Base-by-base conservation (phyloP, 164 flowering plant genomes). In the Vitis rupestris region DNA sequence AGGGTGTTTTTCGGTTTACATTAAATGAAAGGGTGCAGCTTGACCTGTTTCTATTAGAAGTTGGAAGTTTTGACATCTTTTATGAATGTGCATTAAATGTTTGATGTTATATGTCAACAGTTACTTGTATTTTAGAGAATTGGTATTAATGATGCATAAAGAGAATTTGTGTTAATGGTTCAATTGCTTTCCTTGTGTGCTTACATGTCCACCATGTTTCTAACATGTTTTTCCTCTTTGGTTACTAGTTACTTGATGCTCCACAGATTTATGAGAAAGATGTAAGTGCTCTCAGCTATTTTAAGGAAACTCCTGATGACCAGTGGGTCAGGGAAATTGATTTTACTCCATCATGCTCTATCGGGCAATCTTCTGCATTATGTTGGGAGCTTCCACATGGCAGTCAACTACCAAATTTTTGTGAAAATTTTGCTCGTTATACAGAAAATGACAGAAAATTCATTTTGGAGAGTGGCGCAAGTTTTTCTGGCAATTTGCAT, bases 351-450 rank as follows among this genome's bases (percentile, higher is more conserved):
- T 76, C 66, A 1, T 70, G 62, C 64, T 71, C 71, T n/a, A 84
- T 94, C 61, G 99, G 99, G 2, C 97, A 91, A 37, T 94, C 98
- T 29, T 87, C 95, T 50, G 74, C 82, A 27, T n/a, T 92, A 54
- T 94, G 99, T 70, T 63, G 92, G 73, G 88, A 90, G 82, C 79
- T 94, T 65, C 85, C 92, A 49, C 2, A 29, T 59, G 72, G 66
- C 27, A 61, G 71, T 49, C 12, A 66, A 5, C 80, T 91, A 66
- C 90, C 96, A 15, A 67, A 83, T 72, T 80, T 94, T 37, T 53
- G 57, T 11, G 81, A 85, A 56, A 72, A 76, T 52, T 89, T 87
- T 73, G 70, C 66, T 27, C 70, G 66, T 49, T 87, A 85, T 55
- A 76, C 78, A 71, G 88, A 89, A 77, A 72, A 63, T 74, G 78